A percentile compares a stretch with the other conserved stretches of the same genome.
Conservation (phyloP, 2,329 filamentous ascomycete species). For the Alternaria arborescens region DNA sequence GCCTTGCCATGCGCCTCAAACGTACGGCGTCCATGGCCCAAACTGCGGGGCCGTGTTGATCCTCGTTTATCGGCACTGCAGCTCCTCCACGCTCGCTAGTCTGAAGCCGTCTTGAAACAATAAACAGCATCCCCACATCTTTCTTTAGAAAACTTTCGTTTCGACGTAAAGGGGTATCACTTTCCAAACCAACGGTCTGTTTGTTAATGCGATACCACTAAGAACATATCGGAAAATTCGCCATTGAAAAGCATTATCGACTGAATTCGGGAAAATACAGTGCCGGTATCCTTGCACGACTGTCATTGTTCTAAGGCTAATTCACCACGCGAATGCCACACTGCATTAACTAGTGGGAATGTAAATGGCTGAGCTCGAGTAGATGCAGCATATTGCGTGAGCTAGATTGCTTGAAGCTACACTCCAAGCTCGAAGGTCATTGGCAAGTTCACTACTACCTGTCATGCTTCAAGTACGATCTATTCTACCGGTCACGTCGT, state of each 20-base stretch:
- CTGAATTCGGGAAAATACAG: neutral
- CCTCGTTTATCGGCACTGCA: constrained; percentile 20
- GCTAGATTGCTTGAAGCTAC: neutral
- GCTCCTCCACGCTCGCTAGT: constrained; percentile 18
- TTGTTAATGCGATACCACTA: constrained; percentile 11
- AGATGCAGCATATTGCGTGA: neutral
- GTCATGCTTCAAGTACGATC: constrained; percentile 24
- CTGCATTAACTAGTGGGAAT: neutral
- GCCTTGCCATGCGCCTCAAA: constrained; percentile 17
- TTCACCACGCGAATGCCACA: constrained; percentile 5
- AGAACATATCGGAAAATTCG: neutral
- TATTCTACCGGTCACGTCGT: constrained; percentile 22
- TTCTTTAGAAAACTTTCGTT: constrained; percentile 32
- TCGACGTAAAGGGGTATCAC: constrained; percentile 19
- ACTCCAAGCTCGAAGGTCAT: constrained; percentile 14
- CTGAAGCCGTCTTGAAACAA: constrained; percentile 20
- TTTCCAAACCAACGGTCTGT: neutral
- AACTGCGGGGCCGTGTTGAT: constrained; percentile 19
- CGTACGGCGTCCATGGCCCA: constrained; percentile 12
- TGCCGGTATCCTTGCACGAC: neutral
- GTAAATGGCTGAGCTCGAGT: neutral
- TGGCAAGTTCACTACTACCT: constrained; percentile 21
- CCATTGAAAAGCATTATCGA: neutral
- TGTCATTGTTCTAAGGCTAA: neutral
- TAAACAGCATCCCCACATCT: constrained; percentile 28